phyloP scores from a whole-genome alignment of 2,329 filamentous ascomycete genomes.

The Cercospora janseana region DNA sequence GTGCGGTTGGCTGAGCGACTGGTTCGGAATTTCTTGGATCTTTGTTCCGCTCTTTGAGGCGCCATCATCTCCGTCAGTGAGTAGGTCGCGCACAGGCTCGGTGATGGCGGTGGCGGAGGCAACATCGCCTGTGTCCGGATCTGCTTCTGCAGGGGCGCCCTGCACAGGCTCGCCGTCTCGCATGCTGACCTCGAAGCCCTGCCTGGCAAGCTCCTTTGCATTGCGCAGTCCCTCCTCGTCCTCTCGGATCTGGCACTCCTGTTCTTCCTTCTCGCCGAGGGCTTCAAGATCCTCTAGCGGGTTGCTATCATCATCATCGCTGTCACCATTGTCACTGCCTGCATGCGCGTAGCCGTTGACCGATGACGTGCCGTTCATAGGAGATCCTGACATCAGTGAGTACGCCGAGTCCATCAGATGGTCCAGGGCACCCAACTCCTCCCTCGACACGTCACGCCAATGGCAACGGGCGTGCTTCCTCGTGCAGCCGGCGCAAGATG shows the following conservation, averaged over 20 bases:
- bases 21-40: too few species aligned
- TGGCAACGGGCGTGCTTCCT: constrained; percentile 87
- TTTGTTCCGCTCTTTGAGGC: too few species aligned
- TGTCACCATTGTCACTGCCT: constrained; percentile 30
- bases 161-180: constrained; percentile 9
- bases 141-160: neutral
- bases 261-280: constrained; percentile 36
- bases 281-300: constrained; percentile 38
- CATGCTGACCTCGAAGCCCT: constrained; percentile 33
- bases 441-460: constrained; percentile 77
- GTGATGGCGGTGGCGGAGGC: too few species aligned
- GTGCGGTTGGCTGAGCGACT: neutral
- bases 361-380: constrained; percentile 2
- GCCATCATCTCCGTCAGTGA: too few species aligned
- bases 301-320: constrained; percentile 38
- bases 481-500: constrained; percentile 81
- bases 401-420: constrained; percentile 32
- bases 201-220: constrained; percentile 33
- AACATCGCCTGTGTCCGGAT: neutral
- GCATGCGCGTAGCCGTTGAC: constrained; percentile 28
- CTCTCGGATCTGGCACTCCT: constrained; percentile 30
- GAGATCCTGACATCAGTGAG: constrained; percentile 1
- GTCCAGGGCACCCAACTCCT: constrained; percentile 53
- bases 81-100: too few species aligned
- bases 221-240: constrained; percentile 36